Percentiles rank a stretch among this genome's conserved stretches.
These are phyloP conservation scores for Erigeron canadensis DNA, from an alignment of 129 eudicot genomes.

Conservation along the genomic window DNA sequence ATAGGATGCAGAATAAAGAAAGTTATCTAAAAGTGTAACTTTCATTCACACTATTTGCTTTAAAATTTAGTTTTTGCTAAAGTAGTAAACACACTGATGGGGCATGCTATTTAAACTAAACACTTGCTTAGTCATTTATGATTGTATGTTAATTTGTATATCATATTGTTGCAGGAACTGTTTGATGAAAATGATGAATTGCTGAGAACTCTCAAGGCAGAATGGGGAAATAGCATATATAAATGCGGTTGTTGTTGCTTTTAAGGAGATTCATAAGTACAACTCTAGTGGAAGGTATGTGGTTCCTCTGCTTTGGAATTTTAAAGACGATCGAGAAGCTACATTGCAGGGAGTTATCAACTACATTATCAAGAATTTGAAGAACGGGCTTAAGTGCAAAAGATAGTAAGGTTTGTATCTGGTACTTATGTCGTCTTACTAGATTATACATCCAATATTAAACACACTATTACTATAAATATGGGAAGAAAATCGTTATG, in stretches of 20 bases:
- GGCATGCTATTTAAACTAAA: too few relatives aligned
- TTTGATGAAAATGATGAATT: constrained; percentile 55
- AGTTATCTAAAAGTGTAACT: too few relatives aligned
- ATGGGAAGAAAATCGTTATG: too few relatives aligned
- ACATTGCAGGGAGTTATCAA: constrained; percentile 57
- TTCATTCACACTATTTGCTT: too few relatives aligned
- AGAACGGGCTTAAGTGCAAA: constrained; percentile 45
- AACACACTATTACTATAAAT: too few relatives aligned
- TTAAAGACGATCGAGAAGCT: constrained; percentile 55
- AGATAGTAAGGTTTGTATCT: constrained; percentile 32
- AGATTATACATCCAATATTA: too few relatives aligned
- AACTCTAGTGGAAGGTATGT: constrained; percentile 63
- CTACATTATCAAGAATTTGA: constrained; percentile 56
- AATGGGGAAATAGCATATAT: constrained; percentile 49
- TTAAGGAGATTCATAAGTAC: constrained; percentile 53
- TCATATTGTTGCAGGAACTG: constrained; percentile 58
- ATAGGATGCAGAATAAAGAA: too few relatives aligned
- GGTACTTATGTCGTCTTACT: too few relatives aligned
- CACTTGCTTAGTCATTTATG: too few relatives aligned
- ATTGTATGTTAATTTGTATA: too few relatives aligned
- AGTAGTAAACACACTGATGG: too few relatives aligned
- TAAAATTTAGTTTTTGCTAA: too few relatives aligned
- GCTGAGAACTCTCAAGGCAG: constrained; percentile 42
- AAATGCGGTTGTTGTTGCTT: constrained; percentile 51
- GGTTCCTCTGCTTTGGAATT: constrained; percentile 55